These are phyloP conservation scores for maize (Zea mays) DNA, from an alignment of 176 grass and related monocot genomes.

Conservation along the genomic window Zm-B73-REFERENCE-NAM-5.0 NC_050099.1:85300001-85300500, in stretches of 20 bases:
- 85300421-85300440: background rate
- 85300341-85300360: background rate
- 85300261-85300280: too few species aligned
- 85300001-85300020: background rate
- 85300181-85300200: background rate
- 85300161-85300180: background rate
- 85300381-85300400: slow-evolving; percentile 23
- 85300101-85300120: too few species aligned
- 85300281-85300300: background rate
- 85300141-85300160: too few species aligned
- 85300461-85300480: too few species aligned
- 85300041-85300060: background rate
- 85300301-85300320: background rate
- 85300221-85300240: too few species aligned
- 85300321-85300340: background rate
- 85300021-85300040: background rate
- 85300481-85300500: too few species aligned
- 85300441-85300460: background rate
- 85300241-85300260: too few species aligned
- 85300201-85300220: slow-evolving; percentile 23
- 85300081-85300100: too few species aligned
- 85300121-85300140: too few species aligned
- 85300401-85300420: background rate
- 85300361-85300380: background rate
- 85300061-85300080: background rate